Conservation (phyloP, 176 grass and related monocot genomes). For the Canna indica region DNA sequence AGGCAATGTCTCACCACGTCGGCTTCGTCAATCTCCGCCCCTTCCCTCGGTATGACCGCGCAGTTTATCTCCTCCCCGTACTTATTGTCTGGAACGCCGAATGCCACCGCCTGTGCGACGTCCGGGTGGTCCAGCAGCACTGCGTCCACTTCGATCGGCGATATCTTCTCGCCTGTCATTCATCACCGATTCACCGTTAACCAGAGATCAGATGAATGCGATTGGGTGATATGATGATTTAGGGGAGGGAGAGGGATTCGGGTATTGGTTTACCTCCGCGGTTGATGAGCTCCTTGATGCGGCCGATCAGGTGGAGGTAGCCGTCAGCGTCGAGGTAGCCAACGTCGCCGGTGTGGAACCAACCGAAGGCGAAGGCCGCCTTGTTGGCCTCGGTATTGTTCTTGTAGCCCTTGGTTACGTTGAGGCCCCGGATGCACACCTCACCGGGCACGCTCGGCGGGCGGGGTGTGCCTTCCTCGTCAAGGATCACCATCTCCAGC, state of each 20-base stretch:
- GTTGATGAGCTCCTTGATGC: constrained; percentile 99
- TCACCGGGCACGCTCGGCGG: constrained; percentile 32
- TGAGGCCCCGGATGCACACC: constrained; percentile 75
- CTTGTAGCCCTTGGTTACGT: constrained; percentile 78
- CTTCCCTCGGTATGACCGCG: constrained; percentile 59
- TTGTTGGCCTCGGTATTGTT: constrained; percentile 49
- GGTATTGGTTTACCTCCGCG: constrained; percentile 38
- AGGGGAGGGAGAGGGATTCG: not conserved
- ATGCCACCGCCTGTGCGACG: constrained; percentile 63
- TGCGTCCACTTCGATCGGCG: constrained; percentile 91
- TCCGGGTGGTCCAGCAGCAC: constrained; percentile 53
- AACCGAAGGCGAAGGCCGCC: constrained; percentile 56
- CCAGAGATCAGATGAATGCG: not conserved
- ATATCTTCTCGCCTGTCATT: constrained; percentile 89
- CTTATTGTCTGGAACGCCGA: constrained; percentile 76
- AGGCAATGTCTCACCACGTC: constrained; percentile 54
- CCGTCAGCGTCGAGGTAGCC: constrained; percentile 54
- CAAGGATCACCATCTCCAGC: constrained; percentile 33
- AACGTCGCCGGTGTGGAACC: constrained; percentile 98
- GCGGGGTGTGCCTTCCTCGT: constrained; percentile 28
- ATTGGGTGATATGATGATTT: not conserved
- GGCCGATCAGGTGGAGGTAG: constrained; percentile 52
- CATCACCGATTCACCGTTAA: not conserved
- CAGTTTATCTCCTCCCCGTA: constrained; percentile 99
- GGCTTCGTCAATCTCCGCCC: constrained; percentile 15